Percentiles rank a stretch among this genome's conserved stretches.
Conservation (phyloP, 352 stramenopile genomes). For the Thalassiosira tumida region DNA sequence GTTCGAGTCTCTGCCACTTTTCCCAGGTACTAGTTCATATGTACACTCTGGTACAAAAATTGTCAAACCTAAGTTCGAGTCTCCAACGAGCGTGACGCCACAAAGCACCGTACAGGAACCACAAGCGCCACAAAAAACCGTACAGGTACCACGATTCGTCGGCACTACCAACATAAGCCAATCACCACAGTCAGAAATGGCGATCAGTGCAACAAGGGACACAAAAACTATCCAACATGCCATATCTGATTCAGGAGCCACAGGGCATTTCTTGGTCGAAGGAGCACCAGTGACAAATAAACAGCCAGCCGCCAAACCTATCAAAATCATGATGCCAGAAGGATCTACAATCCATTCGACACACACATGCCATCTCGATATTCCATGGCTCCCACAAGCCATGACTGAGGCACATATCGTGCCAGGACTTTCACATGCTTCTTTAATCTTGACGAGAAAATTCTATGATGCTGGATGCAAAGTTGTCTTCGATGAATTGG, state of each 20-base stretch:
- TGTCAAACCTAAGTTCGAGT: too few species aligned
- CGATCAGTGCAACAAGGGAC: too few species aligned
- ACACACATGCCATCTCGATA: conserved; percentile 52
- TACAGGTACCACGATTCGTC: too few species aligned
- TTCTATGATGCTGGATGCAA: background rate
- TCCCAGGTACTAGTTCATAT: too few species aligned
- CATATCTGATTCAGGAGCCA: conserved; percentile 28
- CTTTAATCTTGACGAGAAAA: background rate
- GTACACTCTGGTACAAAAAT: too few species aligned
- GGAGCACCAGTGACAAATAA: conserved; percentile 22
- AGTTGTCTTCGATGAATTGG: background rate
- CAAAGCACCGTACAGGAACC: too few species aligned
- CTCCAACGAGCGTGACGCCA: too few species aligned
- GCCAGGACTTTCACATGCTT: background rate
- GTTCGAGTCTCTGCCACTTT: too few species aligned
- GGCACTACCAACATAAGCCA: too few species aligned
- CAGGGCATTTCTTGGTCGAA: conserved; percentile 28
- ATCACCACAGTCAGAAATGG: too few species aligned
- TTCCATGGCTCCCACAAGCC: conserved; percentile 24
- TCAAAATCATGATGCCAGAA: conserved; percentile 27
- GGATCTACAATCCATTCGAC: conserved; percentile 45
- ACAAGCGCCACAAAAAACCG: too few species aligned
- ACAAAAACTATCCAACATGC: too few species aligned
- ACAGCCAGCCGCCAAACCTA: background rate
- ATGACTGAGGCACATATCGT: background rate